phyloP scores from a whole-genome alignment of 306 rosid genomes.

The Mimosa pudica region DNA sequence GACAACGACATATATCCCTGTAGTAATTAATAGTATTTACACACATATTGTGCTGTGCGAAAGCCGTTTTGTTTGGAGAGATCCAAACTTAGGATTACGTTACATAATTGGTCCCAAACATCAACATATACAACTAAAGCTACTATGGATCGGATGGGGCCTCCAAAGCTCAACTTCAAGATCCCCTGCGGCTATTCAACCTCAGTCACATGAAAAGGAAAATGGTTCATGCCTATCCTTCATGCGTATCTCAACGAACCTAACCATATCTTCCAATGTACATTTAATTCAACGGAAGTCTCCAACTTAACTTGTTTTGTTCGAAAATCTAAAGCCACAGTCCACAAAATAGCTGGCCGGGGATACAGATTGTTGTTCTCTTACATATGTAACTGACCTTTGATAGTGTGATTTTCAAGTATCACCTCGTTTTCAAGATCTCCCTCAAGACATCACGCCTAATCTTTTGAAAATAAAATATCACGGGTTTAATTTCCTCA shows the following conservation, averaged over 20 bases:
- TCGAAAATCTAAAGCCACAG: slow-evolving; percentile 7
- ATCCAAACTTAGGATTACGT: slow-evolving; percentile 2
- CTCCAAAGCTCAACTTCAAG: slow-evolving; percentile 35
- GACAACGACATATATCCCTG: neutral
- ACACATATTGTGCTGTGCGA: no score
- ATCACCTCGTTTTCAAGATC: slow-evolving; percentile 27
- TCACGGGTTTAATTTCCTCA: no score
- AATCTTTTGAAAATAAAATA: slow-evolving; percentile 37
- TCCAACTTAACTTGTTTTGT: neutral
- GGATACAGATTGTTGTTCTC: neutral
- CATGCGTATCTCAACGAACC: slow-evolving; percentile 39
- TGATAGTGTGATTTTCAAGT: neutral
- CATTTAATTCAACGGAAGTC: slow-evolving; percentile 12
- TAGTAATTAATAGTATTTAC: neutral
- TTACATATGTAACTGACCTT: neutral
- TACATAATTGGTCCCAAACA: slow-evolving; percentile 19
- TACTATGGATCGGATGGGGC: neutral
- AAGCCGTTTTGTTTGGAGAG: neutral
- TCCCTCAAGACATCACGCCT: slow-evolving; percentile 26
- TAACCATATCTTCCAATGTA: slow-evolving; percentile 23
- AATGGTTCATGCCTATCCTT: neutral
- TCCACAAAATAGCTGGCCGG: neutral
- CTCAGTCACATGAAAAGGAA: slow-evolving; percentile 37
- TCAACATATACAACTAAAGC: neutral
- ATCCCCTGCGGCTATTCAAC: slow-evolving; percentile 26